Evolutionary conservation across 495 filamentous ascomycete species (phyloP), one percentile per base, ranked within the genome.

Genomic region (Penicillium diatomitis): DNA sequence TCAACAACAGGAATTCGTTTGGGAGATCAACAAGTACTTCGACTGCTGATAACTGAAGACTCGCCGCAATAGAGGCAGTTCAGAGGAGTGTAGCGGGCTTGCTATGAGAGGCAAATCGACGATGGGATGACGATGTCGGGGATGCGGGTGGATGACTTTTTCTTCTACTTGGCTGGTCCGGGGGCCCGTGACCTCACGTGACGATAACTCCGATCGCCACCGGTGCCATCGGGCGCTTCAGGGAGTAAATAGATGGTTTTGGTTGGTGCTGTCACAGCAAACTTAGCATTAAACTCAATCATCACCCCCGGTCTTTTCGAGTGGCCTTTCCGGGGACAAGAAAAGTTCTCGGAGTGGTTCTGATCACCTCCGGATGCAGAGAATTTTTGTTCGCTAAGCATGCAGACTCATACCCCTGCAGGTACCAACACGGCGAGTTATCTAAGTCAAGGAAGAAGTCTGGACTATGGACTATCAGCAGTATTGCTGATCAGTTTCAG

Each of bases 121-220:
- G 43, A 33, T 43, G 44, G 38, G 44, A 35, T 27, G 52, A 48
- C 45, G 32, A 45, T 8, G 48, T 44, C 39, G 52, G 36, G 53
- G 48, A 27, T 36, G 49, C 48, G 52, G 44, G 53, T 48, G 39
- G 53, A 56, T 33, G 53, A 56, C 49, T 52, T 56, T 56, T 56
- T 52, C 49, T 46, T 52, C 38, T 35, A 20, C 31, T 46, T 51
- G 46, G 41, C 43, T 44, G 32, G 41, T 32, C 41, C 31, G 41
- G 28, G 36, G 40, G 41, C 42, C 48, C 53, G 53, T 51, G 53
- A 55, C 33, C 31, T 39, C 51, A 54, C 51, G 55, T 58, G 55
- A 47, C 8, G 42, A 43, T 40, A 38, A 33, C 34, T 39, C 52
- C 51, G 52, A 39, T 54, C 49, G 51, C 55, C 55, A 58, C 55